These are phyloP conservation scores for Cantharellus cinnabarinus DNA, from an alignment of 768 basidiomycete species.

Conservation along the genomic window DNA sequence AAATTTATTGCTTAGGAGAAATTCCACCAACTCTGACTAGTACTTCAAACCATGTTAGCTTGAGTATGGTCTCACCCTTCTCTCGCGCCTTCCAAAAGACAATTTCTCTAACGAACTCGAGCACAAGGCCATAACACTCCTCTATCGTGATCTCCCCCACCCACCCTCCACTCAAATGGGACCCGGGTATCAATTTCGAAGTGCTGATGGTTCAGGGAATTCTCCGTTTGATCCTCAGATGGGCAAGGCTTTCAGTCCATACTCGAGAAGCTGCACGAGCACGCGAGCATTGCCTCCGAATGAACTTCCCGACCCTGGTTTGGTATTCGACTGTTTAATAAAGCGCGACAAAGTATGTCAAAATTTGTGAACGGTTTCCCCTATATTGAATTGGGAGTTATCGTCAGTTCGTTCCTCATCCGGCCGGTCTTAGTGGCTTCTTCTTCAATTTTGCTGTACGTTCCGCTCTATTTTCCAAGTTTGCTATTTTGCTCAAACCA, in stretches of 20 bases:
- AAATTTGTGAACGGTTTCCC: not conserved
- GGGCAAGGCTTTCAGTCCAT: conserved; percentile 40
- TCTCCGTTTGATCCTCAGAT: conserved; percentile 32
- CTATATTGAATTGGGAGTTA: not conserved
- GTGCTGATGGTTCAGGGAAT: conserved; percentile 41
- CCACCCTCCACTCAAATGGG: conserved; percentile 54
- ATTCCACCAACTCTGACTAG: not conserved
- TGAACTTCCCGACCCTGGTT: conserved; percentile 28
- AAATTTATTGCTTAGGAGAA: conserved; percentile 13
- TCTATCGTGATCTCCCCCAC: conserved; percentile 61
- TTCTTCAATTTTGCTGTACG: conserved; percentile 11
- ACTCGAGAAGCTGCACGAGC: conserved; percentile 33
- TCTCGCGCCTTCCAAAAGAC: conserved; percentile 4
- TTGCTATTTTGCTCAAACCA: not conserved
- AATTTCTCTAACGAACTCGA: conserved; percentile 11
- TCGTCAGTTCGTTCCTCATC: conserved; percentile 10
- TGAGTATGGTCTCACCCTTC: conserved; percentile 9
- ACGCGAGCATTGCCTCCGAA: conserved; percentile 21
- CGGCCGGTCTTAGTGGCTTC: conserved; percentile 11
- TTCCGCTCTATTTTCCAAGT: not conserved
- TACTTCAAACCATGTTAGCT: conserved; percentile 8
- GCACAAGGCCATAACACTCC: conserved; percentile 7
- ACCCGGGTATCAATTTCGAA: conserved; percentile 33
- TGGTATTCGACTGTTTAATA: conserved; percentile 23
- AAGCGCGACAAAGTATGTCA: conserved; percentile 14